Conservation (phyloP, 208 protist genomes). For the Phytomonas sp. region DNA sequence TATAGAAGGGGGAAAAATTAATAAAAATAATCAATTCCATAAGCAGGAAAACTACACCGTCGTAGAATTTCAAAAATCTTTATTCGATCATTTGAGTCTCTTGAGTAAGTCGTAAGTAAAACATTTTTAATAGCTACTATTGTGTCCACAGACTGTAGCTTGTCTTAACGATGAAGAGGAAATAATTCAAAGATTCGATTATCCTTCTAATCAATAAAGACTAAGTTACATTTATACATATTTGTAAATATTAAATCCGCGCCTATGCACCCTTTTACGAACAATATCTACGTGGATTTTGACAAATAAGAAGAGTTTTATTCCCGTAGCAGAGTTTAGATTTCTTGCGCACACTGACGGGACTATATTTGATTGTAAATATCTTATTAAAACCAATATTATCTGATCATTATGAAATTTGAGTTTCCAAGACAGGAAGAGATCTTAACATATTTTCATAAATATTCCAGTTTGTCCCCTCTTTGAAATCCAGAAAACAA, state of each 20-base stretch:
- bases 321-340: not conserved
- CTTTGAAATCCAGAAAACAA: too few species aligned
- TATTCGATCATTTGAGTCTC: not conserved
- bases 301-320: not conserved
- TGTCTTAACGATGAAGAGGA: not conserved
- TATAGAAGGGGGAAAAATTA: not conserved
- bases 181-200: not conserved
- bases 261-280: not conserved
- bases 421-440: too few species aligned
- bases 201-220: not conserved
- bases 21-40: not conserved
- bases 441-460: too few species aligned
- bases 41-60: not conserved
- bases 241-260: not conserved
- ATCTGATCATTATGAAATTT: not conserved
- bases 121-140: not conserved
- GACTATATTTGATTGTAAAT: not conserved
- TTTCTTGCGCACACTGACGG: not conserved
- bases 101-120: constrained; percentile 3
- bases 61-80: not conserved
- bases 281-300: not conserved
- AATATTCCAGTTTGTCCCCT: too few species aligned
- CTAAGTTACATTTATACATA: not conserved
- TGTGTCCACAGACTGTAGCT: not conserved
- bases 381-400: not conserved